Evolutionary conservation across 257 asterid species (phyloP).

Genomic region (Henckelia pumila): DNA sequence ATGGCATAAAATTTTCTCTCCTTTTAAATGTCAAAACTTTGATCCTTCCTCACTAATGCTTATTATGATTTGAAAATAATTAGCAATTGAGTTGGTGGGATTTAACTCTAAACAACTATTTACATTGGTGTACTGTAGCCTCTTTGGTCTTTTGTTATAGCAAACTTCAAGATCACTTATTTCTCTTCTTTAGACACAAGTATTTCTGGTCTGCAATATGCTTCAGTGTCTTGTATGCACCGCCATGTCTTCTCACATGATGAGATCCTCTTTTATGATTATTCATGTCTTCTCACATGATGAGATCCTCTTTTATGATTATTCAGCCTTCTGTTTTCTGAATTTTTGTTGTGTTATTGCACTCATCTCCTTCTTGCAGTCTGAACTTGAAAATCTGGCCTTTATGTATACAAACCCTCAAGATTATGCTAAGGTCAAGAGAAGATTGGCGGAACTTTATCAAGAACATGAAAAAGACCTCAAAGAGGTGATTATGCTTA

Average conservation of each 20-base stretch:
- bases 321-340: not conserved
- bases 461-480: conserved; percentile 83
- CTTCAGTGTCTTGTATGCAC: not conserved
- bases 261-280: conserved; percentile 10
- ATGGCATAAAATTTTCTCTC: not conserved
- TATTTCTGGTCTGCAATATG: not conserved
- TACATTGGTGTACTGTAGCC: not conserved
- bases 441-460: conserved; percentile 73
- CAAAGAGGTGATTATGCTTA: conserved; percentile 53
- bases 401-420: conserved; percentile 88
- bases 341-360: conserved; percentile 9
- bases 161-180: too few species aligned
- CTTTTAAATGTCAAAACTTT: not conserved
- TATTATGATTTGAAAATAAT: not conserved
- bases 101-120: not conserved
- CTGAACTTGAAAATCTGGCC: conserved; percentile 86
- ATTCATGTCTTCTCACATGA: not conserved
- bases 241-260: not conserved
- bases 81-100: not conserved
- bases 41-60: not conserved
- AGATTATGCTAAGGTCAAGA: conserved; percentile 66
- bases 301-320: conserved; percentile 9
- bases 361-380: conserved; percentile 46
- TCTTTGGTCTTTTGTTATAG: conserved; percentile 15
- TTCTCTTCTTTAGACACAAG: not conserved